Evolutionary conservation across 164 flowering plant genomes (phyloP).

Genomic region (Sextonia rubra): DNA sequence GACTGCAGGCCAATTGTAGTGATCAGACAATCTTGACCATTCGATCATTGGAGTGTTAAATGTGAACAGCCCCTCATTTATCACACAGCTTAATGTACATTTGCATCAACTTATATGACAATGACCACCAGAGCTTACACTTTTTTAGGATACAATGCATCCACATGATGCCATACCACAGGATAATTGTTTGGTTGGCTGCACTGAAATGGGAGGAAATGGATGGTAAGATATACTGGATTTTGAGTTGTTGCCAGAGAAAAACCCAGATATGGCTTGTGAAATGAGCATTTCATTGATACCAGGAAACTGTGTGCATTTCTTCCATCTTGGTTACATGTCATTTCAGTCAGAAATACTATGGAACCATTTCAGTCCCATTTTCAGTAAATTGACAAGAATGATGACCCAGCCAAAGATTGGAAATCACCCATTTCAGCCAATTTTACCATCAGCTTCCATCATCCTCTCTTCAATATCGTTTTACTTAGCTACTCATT

Average conservation of each 20-base stretch:
- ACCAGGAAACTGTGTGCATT: neutral
- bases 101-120: too few species aligned
- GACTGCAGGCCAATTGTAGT: neutral
- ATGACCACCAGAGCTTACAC: neutral
- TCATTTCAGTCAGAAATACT: neutral
- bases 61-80: too few species aligned
- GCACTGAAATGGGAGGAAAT: neutral
- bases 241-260: neutral
- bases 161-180: neutral
- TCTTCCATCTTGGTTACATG: neutral
- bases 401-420: neutral
- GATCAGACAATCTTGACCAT: neutral
- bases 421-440: neutral
- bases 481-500: neutral
- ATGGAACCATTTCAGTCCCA: neutral
- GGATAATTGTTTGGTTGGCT: neutral
- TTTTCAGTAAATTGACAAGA: neutral
- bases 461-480: too few species aligned
- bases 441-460: neutral
- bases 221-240: neutral
- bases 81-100: too few species aligned
- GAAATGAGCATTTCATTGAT: neutral
- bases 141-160: neutral
- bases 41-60: neutral
- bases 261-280: too few species aligned